Evolutionary conservation across 2,329 filamentous ascomycete genomes (phyloP).

Genomic region (Cladosporium austrohemisphaericum): DNA sequence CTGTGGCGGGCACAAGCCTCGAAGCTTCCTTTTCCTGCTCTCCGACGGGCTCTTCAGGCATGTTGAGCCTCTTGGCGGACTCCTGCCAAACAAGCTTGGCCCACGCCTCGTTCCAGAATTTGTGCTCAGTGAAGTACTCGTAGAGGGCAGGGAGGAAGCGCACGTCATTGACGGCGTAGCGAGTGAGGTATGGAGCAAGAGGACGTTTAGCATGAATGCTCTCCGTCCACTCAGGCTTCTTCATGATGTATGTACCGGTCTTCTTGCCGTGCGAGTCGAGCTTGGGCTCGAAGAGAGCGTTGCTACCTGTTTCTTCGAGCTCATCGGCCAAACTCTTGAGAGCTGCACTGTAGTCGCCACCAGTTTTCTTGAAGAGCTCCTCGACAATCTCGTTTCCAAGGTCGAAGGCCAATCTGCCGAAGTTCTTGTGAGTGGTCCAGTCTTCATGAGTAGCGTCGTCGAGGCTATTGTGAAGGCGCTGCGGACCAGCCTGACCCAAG

Average conservation of each 20-base stretch:
- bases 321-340: neutral
- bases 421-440: slow-evolving; percentile 36
- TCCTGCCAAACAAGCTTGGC: neutral
- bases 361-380: neutral
- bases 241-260: neutral
- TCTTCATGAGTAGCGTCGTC: neutral
- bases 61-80: too few relatives aligned
- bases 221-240: neutral
- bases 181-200: slow-evolving; percentile 34
- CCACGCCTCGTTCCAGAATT: neutral
- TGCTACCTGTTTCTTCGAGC: neutral
- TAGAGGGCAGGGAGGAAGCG: slow-evolving; percentile 35
- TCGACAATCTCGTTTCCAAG: neutral
- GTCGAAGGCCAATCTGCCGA: slow-evolving; percentile 22
- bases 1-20: too few relatives aligned
- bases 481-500: slow-evolving; percentile 36
- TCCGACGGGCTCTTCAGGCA: too few relatives aligned
- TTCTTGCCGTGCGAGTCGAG: neutral
- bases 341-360: neutral
- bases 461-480: neutral
- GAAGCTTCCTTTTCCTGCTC: too few relatives aligned
- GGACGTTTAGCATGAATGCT: slow-evolving; percentile 42
- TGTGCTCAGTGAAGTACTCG: slow-evolving; percentile 5
- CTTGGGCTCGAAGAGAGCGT: neutral
- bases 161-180: slow-evolving; percentile 49